These are phyloP conservation scores for Cichorium intybus DNA, from an alignment of 140 eudicot species.

Conservation along the genomic window DNA sequence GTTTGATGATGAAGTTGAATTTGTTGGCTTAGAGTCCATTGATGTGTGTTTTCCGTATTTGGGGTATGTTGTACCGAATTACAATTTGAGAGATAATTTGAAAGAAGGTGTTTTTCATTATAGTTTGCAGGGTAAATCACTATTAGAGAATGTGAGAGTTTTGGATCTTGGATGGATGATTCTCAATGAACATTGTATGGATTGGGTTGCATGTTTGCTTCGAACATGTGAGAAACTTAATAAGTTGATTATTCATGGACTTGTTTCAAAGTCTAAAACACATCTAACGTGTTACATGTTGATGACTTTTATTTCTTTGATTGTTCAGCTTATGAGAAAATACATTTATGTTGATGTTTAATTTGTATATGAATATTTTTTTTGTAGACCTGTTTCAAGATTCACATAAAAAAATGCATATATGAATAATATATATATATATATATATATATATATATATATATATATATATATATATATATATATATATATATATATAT, in stretches of 20 bases:
- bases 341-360: slow-evolving; percentile 65
- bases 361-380: slow-evolving; percentile 53
- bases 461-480: too few relatives aligned
- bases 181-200: slow-evolving; percentile 61
- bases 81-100: slow-evolving; percentile 56
- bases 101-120: slow-evolving; percentile 55
- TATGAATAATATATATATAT: too few relatives aligned
- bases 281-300: slow-evolving; percentile 65
- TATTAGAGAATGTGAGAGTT: slow-evolving; percentile 53
- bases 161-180: slow-evolving; percentile 85
- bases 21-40: slow-evolving; percentile 69
- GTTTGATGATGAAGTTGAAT: slow-evolving; percentile 80
- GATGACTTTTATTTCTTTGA: slow-evolving; percentile 67
- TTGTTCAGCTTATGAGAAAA: slow-evolving; percentile 70
- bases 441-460: too few relatives aligned
- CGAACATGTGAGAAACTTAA: slow-evolving; percentile 54
- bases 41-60: slow-evolving; percentile 63
- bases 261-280: slow-evolving; percentile 57
- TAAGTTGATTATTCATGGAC: slow-evolving; percentile 65
- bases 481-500: too few relatives aligned
- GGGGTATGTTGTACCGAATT: slow-evolving; percentile 56
- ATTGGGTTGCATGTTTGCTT: slow-evolving; percentile 65
- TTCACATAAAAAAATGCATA: too few relatives aligned
- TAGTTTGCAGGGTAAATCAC: slow-evolving; percentile 51
- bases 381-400: slow-evolving; percentile 8